phyloP scores from a whole-genome alignment of 176 grass and related monocot species.

The Aegilops umbellulata region DNA sequence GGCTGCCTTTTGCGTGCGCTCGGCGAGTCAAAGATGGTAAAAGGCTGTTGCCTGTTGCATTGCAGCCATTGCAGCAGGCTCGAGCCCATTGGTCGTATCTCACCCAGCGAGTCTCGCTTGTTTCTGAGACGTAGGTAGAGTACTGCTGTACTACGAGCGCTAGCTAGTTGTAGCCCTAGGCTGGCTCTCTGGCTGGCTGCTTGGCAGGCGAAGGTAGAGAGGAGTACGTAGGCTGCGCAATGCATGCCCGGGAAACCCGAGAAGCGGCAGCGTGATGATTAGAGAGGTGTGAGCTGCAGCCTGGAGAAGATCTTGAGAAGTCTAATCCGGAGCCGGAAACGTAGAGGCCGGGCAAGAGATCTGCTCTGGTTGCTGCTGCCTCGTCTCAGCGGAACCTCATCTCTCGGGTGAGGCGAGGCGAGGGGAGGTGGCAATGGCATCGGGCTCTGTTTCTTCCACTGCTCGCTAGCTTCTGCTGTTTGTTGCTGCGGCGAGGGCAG shows the following conservation, averaged over 20 bases:
- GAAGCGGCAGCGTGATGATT: slow-evolving; percentile 51
- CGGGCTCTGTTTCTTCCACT: slow-evolving; percentile 49
- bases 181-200: neutral
- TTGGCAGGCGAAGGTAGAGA: neutral
- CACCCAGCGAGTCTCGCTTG: neutral
- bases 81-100: neutral
- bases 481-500: neutral
- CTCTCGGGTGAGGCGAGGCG: neutral
- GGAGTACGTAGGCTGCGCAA: neutral
- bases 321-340: slow-evolving; percentile 52
- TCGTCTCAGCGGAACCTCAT: neutral
- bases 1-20: slow-evolving; percentile 16
- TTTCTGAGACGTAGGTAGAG: slow-evolving; percentile 13
- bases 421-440: neutral
- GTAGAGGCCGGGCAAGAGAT: slow-evolving; percentile 51
- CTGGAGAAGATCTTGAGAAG: slow-evolving; percentile 17
- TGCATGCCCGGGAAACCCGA: slow-evolving; percentile 12
- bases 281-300: neutral
- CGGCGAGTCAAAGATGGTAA: slow-evolving; percentile 41
- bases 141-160: neutral
- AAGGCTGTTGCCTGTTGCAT: slow-evolving; percentile 15
- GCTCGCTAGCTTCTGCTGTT: slow-evolving; percentile 18
- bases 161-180: slow-evolving; percentile 32
- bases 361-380: neutral
- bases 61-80: slow-evolving; percentile 6